Evolutionary conservation across 192 early-diverging fungal genomes (phyloP).

Genomic region (Entomortierella parvispora): DNA sequence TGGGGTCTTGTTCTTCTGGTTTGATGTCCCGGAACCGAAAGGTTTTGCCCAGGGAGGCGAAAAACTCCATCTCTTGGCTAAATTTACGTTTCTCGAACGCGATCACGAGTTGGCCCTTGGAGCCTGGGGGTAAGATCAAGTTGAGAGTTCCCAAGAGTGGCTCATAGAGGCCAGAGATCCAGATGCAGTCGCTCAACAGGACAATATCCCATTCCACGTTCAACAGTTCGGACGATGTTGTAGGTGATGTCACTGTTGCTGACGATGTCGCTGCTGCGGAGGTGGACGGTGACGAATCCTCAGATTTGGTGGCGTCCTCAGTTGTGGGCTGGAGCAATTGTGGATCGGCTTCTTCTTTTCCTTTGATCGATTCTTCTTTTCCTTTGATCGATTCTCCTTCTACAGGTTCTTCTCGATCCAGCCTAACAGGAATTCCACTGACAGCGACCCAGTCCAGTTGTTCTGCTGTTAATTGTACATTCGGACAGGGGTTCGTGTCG

Average conservation of each 20-base stretch:
- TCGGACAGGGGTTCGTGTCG: constrained; percentile 17
- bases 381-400: background rate
- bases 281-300: background rate
- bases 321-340: background rate
- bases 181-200: constrained; percentile 51
- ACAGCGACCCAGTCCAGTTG: constrained; percentile 45
- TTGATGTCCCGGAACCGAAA: constrained; percentile 49
- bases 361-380: background rate
- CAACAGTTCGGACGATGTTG: constrained; percentile 7
- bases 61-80: constrained; percentile 49
- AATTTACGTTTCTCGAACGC: constrained; percentile 53
- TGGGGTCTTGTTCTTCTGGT: constrained; percentile 41
- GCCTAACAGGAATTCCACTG: constrained; percentile 23
- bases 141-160: constrained; percentile 28
- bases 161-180: constrained; percentile 36
- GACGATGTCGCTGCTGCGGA: too few relatives aligned
- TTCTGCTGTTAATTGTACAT: constrained; percentile 9
- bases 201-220: constrained; percentile 32
- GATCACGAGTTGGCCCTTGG: constrained; percentile 13
- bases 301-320: background rate
- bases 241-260: background rate
- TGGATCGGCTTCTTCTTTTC: background rate
- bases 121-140: constrained; percentile 3
- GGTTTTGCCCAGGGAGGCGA: constrained; percentile 30
- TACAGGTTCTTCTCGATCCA: background rate